Percentiles rank a stretch among this genome's conserved stretches.
Evolutionary conservation across 2,329 filamentous ascomycete species (phyloP).

Genomic region (Paracorniculantispora psalliotae): DNA sequence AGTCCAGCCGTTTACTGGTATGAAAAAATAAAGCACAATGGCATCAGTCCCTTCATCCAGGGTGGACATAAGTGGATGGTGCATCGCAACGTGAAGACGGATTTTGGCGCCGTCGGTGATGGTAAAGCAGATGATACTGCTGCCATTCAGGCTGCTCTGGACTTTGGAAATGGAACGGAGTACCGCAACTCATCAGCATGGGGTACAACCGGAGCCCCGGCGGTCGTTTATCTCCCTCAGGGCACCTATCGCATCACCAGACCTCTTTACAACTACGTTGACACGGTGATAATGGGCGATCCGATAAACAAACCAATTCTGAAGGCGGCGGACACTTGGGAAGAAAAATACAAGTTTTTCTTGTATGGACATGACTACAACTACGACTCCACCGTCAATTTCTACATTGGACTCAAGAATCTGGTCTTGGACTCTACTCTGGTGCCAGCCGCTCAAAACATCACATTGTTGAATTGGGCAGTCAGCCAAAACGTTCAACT

Average conservation of each 20-base stretch:
- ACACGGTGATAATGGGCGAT: conserved; percentile 29
- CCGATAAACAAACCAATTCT: conserved; percentile 24
- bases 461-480: conserved; percentile 26
- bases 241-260: conserved; percentile 27
- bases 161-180: conserved; percentile 15
- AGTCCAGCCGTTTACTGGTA: conserved; percentile 16
- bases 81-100: conserved; percentile 60
- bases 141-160: conserved; percentile 48
- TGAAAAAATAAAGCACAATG: conserved; percentile 17
- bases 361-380: conserved; percentile 15
- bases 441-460: conserved; percentile 17
- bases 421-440: conserved; percentile 25
- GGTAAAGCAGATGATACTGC: conserved; percentile 68
- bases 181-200: conserved; percentile 12
- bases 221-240: conserved; percentile 25
- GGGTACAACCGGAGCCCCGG: conserved; percentile 17
- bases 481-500: conserved; percentile 27
- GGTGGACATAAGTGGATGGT: conserved; percentile 39
- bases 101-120: conserved; percentile 62
- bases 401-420: conserved; percentile 30
- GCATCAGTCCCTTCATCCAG: conserved; percentile 17
- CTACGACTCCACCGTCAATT: conserved; percentile 29
- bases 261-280: conserved; percentile 26
- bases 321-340: conserved; percentile 18
- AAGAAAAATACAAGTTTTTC: conserved; percentile 14